Percentiles rank a stretch among this genome's conserved stretches.
Evolutionary conservation across 805 yeast species (phyloP).

Genomic region (Yamadazyma olivae): DNA sequence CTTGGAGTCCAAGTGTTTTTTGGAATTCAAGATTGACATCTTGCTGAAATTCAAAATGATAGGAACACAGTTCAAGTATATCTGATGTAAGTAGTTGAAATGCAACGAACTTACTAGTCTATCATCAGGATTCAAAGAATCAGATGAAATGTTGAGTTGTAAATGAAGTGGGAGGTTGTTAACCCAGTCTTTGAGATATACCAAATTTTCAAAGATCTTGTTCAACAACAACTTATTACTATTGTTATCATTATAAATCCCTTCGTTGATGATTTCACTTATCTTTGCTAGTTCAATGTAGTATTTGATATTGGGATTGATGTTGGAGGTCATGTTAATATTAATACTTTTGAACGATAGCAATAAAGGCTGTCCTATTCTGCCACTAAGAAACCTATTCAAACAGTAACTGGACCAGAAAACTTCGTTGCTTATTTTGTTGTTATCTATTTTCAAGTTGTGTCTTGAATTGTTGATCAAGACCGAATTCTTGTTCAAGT

Average conservation of each 20-base stretch:
- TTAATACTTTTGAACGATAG: slow-evolving; percentile 18
- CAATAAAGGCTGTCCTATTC: slow-evolving; percentile 25
- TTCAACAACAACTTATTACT: slow-evolving; percentile 15
- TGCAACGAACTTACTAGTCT: slow-evolving; percentile 23
- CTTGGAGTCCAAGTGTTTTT: background rate
- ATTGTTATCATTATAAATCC: slow-evolving; percentile 18
- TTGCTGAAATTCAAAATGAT: slow-evolving; percentile 21
- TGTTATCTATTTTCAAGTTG: slow-evolving; percentile 1
- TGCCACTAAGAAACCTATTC: slow-evolving; percentile 20
- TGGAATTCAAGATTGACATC: slow-evolving; percentile 13
- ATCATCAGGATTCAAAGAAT: slow-evolving; percentile 9
- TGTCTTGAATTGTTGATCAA: slow-evolving; percentile 1
- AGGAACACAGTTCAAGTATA: slow-evolving; percentile 24
- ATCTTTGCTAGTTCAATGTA: slow-evolving; percentile 23
- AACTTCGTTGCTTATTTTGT: slow-evolving; percentile 10
- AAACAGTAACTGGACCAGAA: slow-evolving; percentile 27
- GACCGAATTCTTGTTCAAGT: slow-evolving; percentile 18
- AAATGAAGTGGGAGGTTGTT: slow-evolving; percentile 17
- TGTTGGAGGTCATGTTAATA: background rate
- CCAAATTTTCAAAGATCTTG: slow-evolving; percentile 14
- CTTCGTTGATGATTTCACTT: slow-evolving; percentile 19
- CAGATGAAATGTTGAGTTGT: slow-evolving; percentile 13
- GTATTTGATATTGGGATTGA: slow-evolving; percentile 14
- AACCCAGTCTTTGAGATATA: slow-evolving; percentile 20
- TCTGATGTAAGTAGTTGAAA: slow-evolving; percentile 26